A percentile compares a stretch with the other conserved stretches of the same genome.
Evolutionary conservation across 352 stramenopile species (phyloP).

Genomic region (Saprolegnia diclina): DNA sequence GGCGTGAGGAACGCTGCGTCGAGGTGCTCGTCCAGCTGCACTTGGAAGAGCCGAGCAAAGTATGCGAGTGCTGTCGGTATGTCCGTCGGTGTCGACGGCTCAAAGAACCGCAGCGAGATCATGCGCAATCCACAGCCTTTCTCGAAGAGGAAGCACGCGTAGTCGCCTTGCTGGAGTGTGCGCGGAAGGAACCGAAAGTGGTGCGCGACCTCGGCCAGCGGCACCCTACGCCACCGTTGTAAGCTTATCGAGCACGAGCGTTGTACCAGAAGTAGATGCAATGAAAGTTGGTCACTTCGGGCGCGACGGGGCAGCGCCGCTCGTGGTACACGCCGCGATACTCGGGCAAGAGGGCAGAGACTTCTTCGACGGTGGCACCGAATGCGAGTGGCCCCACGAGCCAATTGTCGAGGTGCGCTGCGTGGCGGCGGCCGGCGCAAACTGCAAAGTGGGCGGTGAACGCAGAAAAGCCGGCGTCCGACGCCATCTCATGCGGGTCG

Average conservation of each 20-base stretch:
- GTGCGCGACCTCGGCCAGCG: background rate
- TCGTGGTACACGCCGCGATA: background rate
- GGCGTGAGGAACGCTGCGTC: background rate
- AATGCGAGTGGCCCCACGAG: background rate
- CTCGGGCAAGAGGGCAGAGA: background rate
- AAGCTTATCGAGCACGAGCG: background rate
- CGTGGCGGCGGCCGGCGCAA: background rate
- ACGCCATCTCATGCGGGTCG: background rate
- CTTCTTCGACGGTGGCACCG: background rate
- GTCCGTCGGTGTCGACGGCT: background rate
- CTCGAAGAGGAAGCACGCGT: constrained; percentile 3
- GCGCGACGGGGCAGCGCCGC: background rate
- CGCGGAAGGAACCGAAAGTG: background rate
- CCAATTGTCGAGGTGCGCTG: background rate
- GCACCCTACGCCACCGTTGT: background rate
- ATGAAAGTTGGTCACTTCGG: background rate
- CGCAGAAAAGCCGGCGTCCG: background rate
- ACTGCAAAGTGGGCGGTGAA: background rate
- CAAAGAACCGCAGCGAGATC: background rate
- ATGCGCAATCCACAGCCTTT: background rate
- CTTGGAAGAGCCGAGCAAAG: constrained; percentile 11
- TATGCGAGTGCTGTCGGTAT: background rate
- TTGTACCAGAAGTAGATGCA: background rate
- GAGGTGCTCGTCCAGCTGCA: background rate
- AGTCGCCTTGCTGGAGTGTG: background rate